These are phyloP conservation scores for Rhizopus arrhizus DNA, from an alignment of 371 early-diverging fungal genomes.

Conservation along the genomic window DNA sequence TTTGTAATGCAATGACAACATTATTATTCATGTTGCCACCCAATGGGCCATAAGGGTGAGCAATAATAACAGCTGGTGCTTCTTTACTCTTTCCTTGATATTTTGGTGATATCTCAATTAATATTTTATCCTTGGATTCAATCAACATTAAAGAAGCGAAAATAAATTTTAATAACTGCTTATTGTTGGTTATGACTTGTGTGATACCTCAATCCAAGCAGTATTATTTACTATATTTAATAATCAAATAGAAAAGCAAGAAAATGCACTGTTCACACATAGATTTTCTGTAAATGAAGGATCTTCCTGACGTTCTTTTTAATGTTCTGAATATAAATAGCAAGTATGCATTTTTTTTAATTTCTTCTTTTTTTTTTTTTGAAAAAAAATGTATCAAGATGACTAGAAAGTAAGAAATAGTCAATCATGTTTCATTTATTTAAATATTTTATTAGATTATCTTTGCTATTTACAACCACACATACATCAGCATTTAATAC, in stretches of 20 bases:
- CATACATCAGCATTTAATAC: constrained; percentile 41
- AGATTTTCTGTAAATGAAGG: constrained; percentile 4
- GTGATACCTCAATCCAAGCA: constrained; percentile 1
- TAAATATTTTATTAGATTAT: too few species aligned
- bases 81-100: constrained; percentile 2
- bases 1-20: constrained; percentile 42
- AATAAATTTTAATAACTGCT: constrained; percentile 1
- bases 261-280: background rate
- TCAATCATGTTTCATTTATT: too few species aligned
- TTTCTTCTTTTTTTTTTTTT: constrained; percentile 5
- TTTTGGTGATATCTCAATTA: constrained; percentile 23
- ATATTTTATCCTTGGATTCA: constrained; percentile 30
- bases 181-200: background rate
- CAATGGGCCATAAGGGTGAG: constrained; percentile 54
- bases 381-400: background rate
- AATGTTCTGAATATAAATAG: constrained; percentile 1
- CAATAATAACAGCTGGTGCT: constrained; percentile 40
- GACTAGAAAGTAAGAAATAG: background rate
- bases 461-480: background rate
- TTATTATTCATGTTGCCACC: constrained; percentile 53
- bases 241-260: constrained; percentile 3
- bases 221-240: background rate
- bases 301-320: constrained; percentile 2
- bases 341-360: background rate
- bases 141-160: constrained; percentile 22